Evolutionary conservation across 257 asterid genomes (phyloP).

Genomic region (Lithospermum erythrorhizon): DNA sequence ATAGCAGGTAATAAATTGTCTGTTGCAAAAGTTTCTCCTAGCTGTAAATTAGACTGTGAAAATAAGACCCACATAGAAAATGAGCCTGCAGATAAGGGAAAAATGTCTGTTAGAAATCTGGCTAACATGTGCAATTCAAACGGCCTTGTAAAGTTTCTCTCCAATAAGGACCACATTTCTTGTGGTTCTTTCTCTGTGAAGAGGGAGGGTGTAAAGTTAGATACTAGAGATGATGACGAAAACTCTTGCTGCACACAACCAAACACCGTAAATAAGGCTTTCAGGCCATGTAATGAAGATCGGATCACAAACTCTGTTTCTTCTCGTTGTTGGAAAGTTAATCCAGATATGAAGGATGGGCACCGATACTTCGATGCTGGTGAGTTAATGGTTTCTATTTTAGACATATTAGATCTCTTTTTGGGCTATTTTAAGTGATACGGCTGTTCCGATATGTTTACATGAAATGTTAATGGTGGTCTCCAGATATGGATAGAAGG

Average conservation of each 20-base stretch:
- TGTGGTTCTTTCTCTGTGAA: conserved; percentile 36
- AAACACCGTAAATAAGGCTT: conserved; percentile 43
- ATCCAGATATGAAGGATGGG: conserved; percentile 37
- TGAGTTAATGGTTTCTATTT: conserved; percentile 26
- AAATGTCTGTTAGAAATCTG: conserved; percentile 33
- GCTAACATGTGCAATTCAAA: conserved; percentile 24
- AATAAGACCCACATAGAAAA: conserved; percentile 30
- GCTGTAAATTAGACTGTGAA: conserved; percentile 40
- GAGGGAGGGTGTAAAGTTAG: conserved; percentile 63
- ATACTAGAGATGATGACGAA: conserved; percentile 75
- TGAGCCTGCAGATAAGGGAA: conserved; percentile 37
- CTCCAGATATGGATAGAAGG: conserved; percentile 37
- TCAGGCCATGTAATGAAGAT: conserved; percentile 41
- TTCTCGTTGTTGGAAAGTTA: conserved; percentile 42
- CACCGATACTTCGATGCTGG: conserved; percentile 33
- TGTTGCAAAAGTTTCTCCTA: conserved; percentile 34
- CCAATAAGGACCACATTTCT: conserved; percentile 31
- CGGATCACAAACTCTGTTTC: conserved; percentile 36
- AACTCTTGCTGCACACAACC: conserved; percentile 48
- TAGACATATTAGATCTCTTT: neutral
- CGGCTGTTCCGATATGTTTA: conserved; percentile 2
- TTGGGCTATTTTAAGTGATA: neutral
- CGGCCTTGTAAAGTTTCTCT: conserved; percentile 37
- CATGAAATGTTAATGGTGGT: conserved; percentile 10
- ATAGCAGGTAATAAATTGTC: conserved; percentile 42